These are phyloP conservation scores for Spiraea crenata DNA, from an alignment of 331 rosid genomes.

Conservation along the genomic window DNA sequence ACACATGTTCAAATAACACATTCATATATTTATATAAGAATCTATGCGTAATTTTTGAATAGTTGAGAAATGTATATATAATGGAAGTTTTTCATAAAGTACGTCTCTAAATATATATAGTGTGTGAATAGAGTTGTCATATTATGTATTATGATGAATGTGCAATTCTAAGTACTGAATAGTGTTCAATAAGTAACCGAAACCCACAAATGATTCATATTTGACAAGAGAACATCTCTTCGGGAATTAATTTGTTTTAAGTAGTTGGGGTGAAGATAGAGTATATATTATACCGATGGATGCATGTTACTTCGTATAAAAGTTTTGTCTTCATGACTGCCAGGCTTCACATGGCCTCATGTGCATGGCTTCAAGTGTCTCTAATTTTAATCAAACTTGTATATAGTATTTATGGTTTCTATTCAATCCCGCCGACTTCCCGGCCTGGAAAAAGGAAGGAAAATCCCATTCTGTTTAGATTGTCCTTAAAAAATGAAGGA, in stretches of 20 bases:
- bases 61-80: too few relatives aligned
- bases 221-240: too few relatives aligned
- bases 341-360: slow-evolving; percentile 64
- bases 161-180: too few relatives aligned
- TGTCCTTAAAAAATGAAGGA: neutral
- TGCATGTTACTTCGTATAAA: slow-evolving; percentile 33
- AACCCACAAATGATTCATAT: too few relatives aligned
- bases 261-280: neutral
- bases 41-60: too few relatives aligned
- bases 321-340: slow-evolving; percentile 25
- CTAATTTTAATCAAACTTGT: neutral
- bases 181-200: too few relatives aligned
- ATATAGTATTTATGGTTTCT: neutral
- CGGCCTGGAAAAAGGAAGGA: slow-evolving; percentile 12
- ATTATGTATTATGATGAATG: too few relatives aligned
- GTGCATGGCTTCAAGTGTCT: slow-evolving; percentile 34
- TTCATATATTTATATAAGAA: too few relatives aligned
- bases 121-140: too few relatives aligned
- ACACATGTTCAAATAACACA: too few relatives aligned
- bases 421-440: slow-evolving; percentile 34
- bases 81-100: too few relatives aligned
- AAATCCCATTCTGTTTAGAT: neutral
- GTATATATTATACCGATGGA: neutral
- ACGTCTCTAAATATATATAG: too few relatives aligned
- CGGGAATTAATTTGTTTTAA: neutral